Conservation (phyloP, 306 rosid genomes). For the Pachyrhizus erosus region DNA sequence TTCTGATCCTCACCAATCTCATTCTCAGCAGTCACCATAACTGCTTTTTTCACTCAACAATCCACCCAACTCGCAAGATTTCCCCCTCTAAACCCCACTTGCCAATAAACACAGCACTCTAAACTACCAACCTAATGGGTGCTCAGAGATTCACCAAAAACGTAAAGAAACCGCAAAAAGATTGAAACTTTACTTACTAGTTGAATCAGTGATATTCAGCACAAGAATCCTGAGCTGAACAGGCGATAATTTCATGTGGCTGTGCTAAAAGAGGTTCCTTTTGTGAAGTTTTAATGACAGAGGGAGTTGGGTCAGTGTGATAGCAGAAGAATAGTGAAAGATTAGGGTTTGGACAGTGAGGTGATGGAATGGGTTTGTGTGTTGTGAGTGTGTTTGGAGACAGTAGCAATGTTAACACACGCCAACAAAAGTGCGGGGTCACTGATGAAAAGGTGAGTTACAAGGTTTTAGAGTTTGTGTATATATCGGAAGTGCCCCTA, state of each 20-base stretch:
- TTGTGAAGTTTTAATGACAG: not conserved
- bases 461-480: slow-evolving; percentile 11
- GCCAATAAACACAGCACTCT: slow-evolving; percentile 1
- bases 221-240: slow-evolving; percentile 29
- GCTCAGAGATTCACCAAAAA: slow-evolving; percentile 35
- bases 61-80: slow-evolving; percentile 11
- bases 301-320: slow-evolving; percentile 30
- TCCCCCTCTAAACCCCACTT: slow-evolving; percentile 18
- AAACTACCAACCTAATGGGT: slow-evolving; percentile 23
- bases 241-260: slow-evolving; percentile 14
- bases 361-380: not conserved
- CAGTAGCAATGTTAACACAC: slow-evolving; percentile 47
- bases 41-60: slow-evolving; percentile 48
- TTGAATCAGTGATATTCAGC: slow-evolving; percentile 28
- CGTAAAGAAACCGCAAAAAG: not conserved
- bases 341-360: slow-evolving; percentile 61
- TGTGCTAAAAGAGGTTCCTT: slow-evolving; percentile 10
- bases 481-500: slow-evolving; percentile 10
- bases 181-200: slow-evolving; percentile 28
- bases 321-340: not conserved
- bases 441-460: slow-evolving; percentile 25
- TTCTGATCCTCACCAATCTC: slow-evolving; percentile 63
- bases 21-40: slow-evolving; percentile 81
- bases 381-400: slow-evolving; percentile 41
- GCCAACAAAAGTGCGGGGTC: slow-evolving; percentile 43